Base-by-base conservation (phyloP, 1,139 yeast genomes). In the Debaryomycetaceae sp. region DNA sequence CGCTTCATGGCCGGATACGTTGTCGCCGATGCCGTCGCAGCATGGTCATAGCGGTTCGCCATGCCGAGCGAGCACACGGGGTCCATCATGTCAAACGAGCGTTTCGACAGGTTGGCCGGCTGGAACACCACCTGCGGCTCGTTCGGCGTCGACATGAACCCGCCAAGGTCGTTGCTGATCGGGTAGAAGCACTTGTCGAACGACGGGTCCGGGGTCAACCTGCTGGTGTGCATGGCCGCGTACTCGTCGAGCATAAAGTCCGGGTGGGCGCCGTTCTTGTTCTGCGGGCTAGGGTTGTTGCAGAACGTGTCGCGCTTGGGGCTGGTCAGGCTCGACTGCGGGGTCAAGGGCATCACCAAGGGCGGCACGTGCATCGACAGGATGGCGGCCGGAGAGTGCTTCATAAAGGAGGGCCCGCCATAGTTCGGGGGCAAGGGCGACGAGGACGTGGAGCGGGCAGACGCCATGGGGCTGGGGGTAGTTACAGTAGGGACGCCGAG, bases 241-340 rank as follows among this genome's bases (percentile, higher is more conserved):
- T n/a, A n/a, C n/a, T n/a, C n/a, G n/a, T n/a, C n/a, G n/a, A n/a
- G n/a, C n/a, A n/a, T n/a, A n/a, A n/a, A n/a, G n/a, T n/a, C n/a
- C n/a, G n/a, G n/a, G n/a, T n/a, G n/a, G n/a, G n/a, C n/a, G n/a
- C n/a, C n/a, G n/a, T n/a, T n/a, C n/a, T n/a, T n/a, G n/a, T n/a
- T n/a, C n/a, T n/a, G n/a, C n/a, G n/a, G n/a, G n/a, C n/a, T n/a
- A n/a, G n/a, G n/a, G n/a, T n/a, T n/a, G n/a, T n/a, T n/a, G n/a
- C n/a, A n/a, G n/a, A n/a, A n/a, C n/a, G 20, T 7, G 20, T 18
- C 27, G 27, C 51, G 32, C 29, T 40, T 45, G 15, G 55, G 55
- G 30, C 49, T 43, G 8, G 53, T 49, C 31, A 44, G 47, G 33
- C 44, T 49, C 16, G 52, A 47, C 15, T 50, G 44, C 6, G 57